These are phyloP conservation scores for Stephania japonica DNA, from an alignment of 164 flowering plant species.

Conservation along the genomic window DNA sequence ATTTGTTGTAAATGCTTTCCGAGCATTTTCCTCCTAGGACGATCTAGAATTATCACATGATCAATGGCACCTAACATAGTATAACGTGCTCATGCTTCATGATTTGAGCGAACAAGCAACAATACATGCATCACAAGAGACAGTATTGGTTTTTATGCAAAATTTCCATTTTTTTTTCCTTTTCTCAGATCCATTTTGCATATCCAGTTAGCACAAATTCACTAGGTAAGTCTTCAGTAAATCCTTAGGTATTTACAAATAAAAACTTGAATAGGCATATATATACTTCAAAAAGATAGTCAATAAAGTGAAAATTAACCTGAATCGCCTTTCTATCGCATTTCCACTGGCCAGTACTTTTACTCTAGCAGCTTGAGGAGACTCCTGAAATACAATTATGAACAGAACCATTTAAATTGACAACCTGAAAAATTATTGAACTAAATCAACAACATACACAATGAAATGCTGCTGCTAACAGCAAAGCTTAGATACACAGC, in stretches of 20 bases:
- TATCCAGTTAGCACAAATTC: not conserved
- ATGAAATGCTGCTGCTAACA: not conserved
- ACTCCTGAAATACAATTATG: slow-evolving; percentile 47
- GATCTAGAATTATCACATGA: not conserved
- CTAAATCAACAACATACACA: not conserved
- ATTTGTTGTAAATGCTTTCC: no score
- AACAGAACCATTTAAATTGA: not conserved
- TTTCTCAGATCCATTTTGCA: not conserved
- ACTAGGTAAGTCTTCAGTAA: not conserved
- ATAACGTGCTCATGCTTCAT: not conserved
- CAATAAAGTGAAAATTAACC: slow-evolving; percentile 32
- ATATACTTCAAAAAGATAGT: not conserved
- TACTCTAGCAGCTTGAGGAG: slow-evolving; percentile 97
- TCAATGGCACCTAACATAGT: not conserved
- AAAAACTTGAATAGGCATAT: not conserved
- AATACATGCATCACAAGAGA: not conserved
- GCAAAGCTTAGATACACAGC: not conserved
- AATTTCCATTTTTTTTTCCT: not conserved
- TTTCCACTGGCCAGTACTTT: slow-evolving; percentile 96
- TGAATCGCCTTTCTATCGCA: slow-evolving; percentile 90
- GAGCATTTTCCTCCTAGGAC: no score
- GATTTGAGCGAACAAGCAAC: not conserved
- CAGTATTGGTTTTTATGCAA: not conserved
- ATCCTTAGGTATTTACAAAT: not conserved
- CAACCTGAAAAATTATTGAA: not conserved